Percentiles rank a stretch among this genome's conserved stretches.
Conservation (phyloP, 371 early-diverging fungal genomes). For the Mucor plumbeus region DNA sequence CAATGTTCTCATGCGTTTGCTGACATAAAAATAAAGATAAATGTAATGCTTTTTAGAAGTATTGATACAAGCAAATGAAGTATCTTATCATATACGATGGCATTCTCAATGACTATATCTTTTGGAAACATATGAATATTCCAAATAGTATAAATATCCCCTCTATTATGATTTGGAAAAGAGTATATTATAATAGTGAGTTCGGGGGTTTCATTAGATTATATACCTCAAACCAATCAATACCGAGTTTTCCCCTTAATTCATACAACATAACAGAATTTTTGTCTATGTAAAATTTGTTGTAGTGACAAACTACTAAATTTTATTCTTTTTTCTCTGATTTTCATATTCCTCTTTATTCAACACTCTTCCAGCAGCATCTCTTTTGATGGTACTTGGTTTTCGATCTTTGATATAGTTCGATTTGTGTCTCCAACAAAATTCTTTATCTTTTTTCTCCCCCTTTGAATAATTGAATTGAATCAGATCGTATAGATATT, state of each 20-base stretch:
- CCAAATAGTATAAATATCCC: too few relatives aligned
- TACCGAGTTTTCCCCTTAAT: background rate
- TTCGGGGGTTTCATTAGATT: background rate
- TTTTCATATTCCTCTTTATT: background rate
- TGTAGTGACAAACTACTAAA: background rate
- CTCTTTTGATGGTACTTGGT: conserved; percentile 3
- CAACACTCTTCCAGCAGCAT: conserved; percentile 10
- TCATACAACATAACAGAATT: background rate
- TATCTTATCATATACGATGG: too few relatives aligned
- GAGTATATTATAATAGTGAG: too few relatives aligned
- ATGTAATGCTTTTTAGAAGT: too few relatives aligned
- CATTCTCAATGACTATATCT: too few relatives aligned
- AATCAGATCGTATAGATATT: conserved; percentile 83
- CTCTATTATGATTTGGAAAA: too few relatives aligned
- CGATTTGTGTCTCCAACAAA: conserved; percentile 25
- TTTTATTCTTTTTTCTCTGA: background rate
- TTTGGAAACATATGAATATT: too few relatives aligned
- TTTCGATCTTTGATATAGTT: conserved; percentile 26
- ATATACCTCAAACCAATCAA: background rate
- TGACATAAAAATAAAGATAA: too few relatives aligned
- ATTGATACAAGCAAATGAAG: too few relatives aligned
- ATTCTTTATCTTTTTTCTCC: conserved; percentile 23
- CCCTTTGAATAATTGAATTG: conserved; percentile 69
- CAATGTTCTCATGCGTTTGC: too few relatives aligned
- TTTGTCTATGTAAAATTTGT: too few relatives aligned